Evolutionary conservation across 805 yeast species (phyloP).

Genomic region (Diddensiella caesifluorescens): DNA sequence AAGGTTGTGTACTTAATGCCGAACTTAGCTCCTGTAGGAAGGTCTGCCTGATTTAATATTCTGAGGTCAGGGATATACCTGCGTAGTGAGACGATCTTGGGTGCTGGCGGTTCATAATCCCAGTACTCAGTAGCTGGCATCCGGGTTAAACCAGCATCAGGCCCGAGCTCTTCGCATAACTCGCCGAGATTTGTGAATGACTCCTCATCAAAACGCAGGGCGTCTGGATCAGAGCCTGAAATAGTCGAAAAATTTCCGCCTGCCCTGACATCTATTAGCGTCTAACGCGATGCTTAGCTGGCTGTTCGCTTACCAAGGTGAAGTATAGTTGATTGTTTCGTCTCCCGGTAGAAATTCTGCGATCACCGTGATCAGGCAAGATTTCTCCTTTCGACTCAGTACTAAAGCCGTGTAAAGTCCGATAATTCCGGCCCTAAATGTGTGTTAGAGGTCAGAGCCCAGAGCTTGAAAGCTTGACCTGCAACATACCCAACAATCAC

Average conservation of each 20-base stretch:
- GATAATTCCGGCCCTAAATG: constrained; percentile 57
- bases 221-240: constrained; percentile 40
- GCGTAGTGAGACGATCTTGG: constrained; percentile 43
- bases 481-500: constrained; percentile 2
- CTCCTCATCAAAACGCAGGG: constrained; percentile 47
- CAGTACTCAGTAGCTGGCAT: constrained; percentile 52
- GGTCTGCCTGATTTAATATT: constrained; percentile 34
- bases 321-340: constrained; percentile 63
- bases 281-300: neutral
- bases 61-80: constrained; percentile 45
- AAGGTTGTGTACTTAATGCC: constrained; percentile 57
- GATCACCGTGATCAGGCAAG: constrained; percentile 45
- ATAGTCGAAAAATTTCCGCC: constrained; percentile 60
- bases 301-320: constrained; percentile 49
- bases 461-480: too few species aligned
- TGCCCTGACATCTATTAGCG: constrained; percentile 42
- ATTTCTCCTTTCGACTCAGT: constrained; percentile 38
- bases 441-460: too few species aligned
- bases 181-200: constrained; percentile 47
- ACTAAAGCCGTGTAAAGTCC: constrained; percentile 59
- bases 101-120: constrained; percentile 12
- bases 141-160: constrained; percentile 49
- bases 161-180: constrained; percentile 46
- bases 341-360: constrained; percentile 78
- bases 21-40: constrained; percentile 49